Conservation (phyloP, 192 early-diverging fungal species). For the Rhizophagus clarus region DNA sequence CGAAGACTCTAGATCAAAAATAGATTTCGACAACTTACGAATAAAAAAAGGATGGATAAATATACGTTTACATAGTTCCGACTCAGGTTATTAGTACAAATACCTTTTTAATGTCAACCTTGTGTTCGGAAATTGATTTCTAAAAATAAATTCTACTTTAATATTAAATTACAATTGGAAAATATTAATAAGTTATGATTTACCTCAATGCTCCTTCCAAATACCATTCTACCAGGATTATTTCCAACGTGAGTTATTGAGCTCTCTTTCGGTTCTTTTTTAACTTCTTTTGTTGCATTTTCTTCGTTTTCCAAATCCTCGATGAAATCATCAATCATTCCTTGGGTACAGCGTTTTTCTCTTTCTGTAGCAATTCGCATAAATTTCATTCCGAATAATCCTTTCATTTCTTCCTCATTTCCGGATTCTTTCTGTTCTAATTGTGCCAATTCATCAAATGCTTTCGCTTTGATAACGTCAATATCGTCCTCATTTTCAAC, state of each 20-base stretch:
- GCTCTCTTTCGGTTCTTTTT: slow-evolving; percentile 34
- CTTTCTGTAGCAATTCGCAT: slow-evolving; percentile 85
- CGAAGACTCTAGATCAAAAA: background rate
- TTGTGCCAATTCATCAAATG: slow-evolving; percentile 52
- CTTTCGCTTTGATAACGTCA: slow-evolving; percentile 42
- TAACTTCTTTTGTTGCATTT: slow-evolving; percentile 30
- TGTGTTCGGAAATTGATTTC: background rate
- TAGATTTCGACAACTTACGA: slow-evolving; percentile 11
- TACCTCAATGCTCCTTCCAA: slow-evolving; percentile 45
- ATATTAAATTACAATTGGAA: background rate
- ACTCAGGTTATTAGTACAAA: slow-evolving; percentile 40
- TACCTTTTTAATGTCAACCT: slow-evolving; percentile 52
- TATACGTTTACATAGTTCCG: background rate
- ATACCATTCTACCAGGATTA: slow-evolving; percentile 65
- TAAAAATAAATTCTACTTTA: background rate
- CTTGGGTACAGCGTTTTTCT: slow-evolving; percentile 50
- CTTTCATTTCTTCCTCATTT: slow-evolving; percentile 63
- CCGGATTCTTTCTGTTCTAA: slow-evolving; percentile 53
- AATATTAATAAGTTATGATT: background rate
- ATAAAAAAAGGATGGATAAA: background rate
- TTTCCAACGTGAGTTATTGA: slow-evolving; percentile 44
- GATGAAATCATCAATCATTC: slow-evolving; percentile 47
- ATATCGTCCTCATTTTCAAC: slow-evolving; percentile 50
- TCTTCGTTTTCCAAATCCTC: slow-evolving; percentile 50
- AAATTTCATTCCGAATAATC: slow-evolving; percentile 96